A percentile compares a stretch with the other conserved stretches of the same genome.
Conservation (phyloP, 2,329 filamentous ascomycete genomes). For the Sporothrix schenckii region DNA sequence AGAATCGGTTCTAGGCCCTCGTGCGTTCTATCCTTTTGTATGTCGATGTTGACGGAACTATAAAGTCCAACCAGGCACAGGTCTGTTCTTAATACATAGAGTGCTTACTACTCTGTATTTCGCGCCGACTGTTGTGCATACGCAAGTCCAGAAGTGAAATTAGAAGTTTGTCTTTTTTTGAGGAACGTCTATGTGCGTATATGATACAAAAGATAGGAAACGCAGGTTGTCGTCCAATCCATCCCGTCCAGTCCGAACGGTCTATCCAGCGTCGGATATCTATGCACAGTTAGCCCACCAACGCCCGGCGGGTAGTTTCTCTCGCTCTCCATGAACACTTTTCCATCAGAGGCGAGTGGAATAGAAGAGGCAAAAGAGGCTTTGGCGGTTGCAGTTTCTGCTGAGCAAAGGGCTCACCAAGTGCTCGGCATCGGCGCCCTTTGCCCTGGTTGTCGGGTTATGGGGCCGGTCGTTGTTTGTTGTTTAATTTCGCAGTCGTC, state of each 20-base stretch:
- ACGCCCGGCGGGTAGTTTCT: not conserved
- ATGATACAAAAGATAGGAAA: slow-evolving; percentile 31
- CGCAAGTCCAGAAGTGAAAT: not conserved
- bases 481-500: not conserved
- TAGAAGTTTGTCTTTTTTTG: slow-evolving; percentile 20
- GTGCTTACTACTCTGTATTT: not conserved
- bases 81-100: not conserved
- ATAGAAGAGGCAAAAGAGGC: not conserved
- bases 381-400: not conserved
- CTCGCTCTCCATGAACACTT: not conserved
- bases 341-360: not conserved
- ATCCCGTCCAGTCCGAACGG: not conserved
- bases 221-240: not conserved
- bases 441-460: not conserved
- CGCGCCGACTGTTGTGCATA: not conserved
- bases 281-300: not conserved
- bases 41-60: not conserved
- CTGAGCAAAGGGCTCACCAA: not conserved
- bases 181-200: slow-evolving; percentile 29
- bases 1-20: slow-evolving; percentile 9
- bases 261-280: slow-evolving; percentile 18
- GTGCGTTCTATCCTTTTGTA: slow-evolving; percentile 1
- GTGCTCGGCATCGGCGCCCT: not conserved
- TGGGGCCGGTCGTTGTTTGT: not conserved
- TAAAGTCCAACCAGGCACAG: not conserved